Base-by-base conservation (phyloP, 1,284 basidiomycete species). In the Malassezia slooffiae region DNA sequence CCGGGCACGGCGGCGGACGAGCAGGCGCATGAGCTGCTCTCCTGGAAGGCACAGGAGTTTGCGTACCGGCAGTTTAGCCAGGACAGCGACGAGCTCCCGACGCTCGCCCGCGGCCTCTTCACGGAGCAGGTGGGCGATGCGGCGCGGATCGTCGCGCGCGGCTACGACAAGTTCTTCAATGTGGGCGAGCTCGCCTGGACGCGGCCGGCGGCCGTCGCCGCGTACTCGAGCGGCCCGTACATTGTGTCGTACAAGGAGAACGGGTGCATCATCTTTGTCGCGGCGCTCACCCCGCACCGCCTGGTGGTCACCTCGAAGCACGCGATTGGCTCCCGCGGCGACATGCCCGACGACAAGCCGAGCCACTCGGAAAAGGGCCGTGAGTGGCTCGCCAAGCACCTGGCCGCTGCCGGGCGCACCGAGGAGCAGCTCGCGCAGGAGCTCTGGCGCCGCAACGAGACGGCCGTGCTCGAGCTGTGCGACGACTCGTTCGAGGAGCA, bases 121-220 rank as follows among this genome's bases (percentile, higher is more conserved):
- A 67, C 64, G 13, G 55, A 61, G 17, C 40, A 43, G 9, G 15
- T 57, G 7, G 21, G 26, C 6, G 40, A 40, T 15, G 33, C 69
- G 40, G 76, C 84, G 61, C 73, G 85, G 37, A 91, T 99, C 43
- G 81, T 91, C 1, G 83, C 79, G 0, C 74, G 93, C 36, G 91
- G 91, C 0, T 97, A 99, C 63, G 93, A 97, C 75, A 99, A 99
- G 72, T 97, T 99, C 72, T 97, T 97, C 76, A 97, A 95, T 68
- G 85, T 93, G 24, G 84, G 81, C 21, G 91, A 97, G 68, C 85
- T 96, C 20, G 81, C 83, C 1, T 97, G 90, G 88, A 90, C 83
- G 19, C 54, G 40, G 42, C 48, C 45, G 5, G 36, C 38, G 9
- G 43, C 47, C 23, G 47, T 57, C 38, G 10, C 60, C 47, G 70